A percentile compares a stretch with the other conserved stretches of the same genome.
These are phyloP conservation scores for Mortierella sp. DNA, from an alignment of 371 early-diverging fungal species.

Conservation along the genomic window DNA sequence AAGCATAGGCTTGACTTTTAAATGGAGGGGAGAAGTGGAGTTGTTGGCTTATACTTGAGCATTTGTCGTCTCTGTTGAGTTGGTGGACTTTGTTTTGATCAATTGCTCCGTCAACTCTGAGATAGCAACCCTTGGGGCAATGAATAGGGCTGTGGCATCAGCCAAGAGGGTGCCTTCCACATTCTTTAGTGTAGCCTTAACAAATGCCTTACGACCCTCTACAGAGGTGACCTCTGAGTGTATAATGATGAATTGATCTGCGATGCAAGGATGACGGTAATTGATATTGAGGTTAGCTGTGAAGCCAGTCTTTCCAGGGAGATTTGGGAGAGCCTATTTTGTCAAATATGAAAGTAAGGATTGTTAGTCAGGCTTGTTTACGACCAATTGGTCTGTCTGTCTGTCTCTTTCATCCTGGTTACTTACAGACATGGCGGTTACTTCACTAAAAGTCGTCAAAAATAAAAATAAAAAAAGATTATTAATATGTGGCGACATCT, in stretches of 20 bases:
- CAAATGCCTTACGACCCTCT: conserved; percentile 83
- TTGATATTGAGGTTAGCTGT: conserved; percentile 83
- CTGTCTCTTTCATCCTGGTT: not conserved
- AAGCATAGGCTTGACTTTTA: not conserved
- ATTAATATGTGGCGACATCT: not conserved
- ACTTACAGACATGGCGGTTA: conserved; percentile 52
- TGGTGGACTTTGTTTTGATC: conserved; percentile 11
- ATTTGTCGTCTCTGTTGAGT: not conserved
- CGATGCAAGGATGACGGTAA: conserved; percentile 73
- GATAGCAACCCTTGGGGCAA: conserved; percentile 60
- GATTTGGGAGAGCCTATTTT: conserved; percentile 63
- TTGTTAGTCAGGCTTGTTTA: not conserved
- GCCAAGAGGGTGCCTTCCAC: conserved; percentile 64
- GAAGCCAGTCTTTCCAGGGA: conserved; percentile 78
- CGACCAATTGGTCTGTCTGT: not conserved
- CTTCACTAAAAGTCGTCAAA: conserved; percentile 24
- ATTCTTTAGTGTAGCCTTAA: conserved; percentile 73
- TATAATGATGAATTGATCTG: conserved; percentile 74
- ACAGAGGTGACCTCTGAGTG: conserved; percentile 63
- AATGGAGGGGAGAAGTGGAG: no score
- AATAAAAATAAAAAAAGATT: conserved; percentile 13
- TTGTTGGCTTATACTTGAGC: conserved; percentile 6
- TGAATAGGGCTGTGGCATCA: conserved; percentile 67
- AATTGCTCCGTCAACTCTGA: conserved; percentile 35
- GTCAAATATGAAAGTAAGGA: not conserved